These are phyloP conservation scores for Ogataea pignaliae DNA, from an alignment of 805 yeast genomes.

Conservation along the genomic window DNA sequence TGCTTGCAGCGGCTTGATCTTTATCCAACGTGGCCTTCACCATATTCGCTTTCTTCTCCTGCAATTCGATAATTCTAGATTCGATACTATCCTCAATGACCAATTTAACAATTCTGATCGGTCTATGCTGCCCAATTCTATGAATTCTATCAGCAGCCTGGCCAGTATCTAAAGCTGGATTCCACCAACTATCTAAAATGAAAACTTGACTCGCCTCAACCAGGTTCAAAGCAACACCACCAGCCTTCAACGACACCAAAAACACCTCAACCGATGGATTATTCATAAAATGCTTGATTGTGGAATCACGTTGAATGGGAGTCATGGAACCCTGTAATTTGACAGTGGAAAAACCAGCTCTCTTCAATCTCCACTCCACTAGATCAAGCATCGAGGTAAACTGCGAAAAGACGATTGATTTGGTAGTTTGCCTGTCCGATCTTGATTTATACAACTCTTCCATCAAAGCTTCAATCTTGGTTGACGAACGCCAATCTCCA, in stretches of 20 bases:
- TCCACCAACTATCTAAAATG: conserved; percentile 99
- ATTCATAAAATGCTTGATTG: conserved; percentile 88
- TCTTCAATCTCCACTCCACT: conserved; percentile 89
- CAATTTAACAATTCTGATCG: conserved; percentile 86
- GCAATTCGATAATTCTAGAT: conserved; percentile 90
- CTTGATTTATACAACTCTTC: conserved; percentile 87
- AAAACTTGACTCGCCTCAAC: conserved; percentile 98
- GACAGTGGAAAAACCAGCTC: conserved; percentile 94
- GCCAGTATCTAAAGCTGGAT: conserved; percentile 92
- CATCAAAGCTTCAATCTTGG: conserved; percentile 93
- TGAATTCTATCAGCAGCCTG: conserved; percentile 98
- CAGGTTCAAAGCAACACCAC: conserved; percentile 95
- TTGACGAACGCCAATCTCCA: conserved; percentile 88
- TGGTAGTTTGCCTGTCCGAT: conserved; percentile 83
- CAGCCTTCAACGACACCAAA: conserved; percentile 92
- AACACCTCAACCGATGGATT: conserved; percentile 91
- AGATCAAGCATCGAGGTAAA: conserved; percentile 94
- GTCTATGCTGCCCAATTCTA: conserved; percentile 93
- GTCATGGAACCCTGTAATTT: conserved; percentile 96
- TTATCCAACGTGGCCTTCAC: conserved; percentile 93
- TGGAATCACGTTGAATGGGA: conserved; percentile 89
- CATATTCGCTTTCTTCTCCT: conserved; percentile 97
- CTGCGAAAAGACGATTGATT: conserved; percentile 95
- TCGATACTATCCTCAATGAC: conserved; percentile 97
- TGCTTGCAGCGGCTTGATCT: conserved; percentile 85